A percentile compares a stretch with the other conserved stretches of the same genome.
Evolutionary conservation across 2,329 filamentous ascomycete genomes (phyloP).

Genomic region (Alternaria solani): DNA sequence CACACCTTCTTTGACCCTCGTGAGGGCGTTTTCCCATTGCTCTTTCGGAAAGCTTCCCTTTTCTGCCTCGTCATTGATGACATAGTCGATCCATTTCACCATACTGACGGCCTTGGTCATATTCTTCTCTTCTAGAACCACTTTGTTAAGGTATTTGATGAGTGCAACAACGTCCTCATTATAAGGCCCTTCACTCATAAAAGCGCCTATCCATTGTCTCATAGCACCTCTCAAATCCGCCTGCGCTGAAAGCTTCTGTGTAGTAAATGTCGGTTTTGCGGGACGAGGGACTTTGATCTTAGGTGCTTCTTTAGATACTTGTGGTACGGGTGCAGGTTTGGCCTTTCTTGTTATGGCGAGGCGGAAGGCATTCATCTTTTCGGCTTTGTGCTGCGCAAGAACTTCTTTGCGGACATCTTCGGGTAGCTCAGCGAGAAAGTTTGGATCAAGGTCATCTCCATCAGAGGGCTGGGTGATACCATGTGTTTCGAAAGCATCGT

Average conservation of each 20-base stretch:
- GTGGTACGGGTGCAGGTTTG: conserved; percentile 12
- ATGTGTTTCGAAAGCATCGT: conserved; percentile 36
- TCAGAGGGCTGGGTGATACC: neutral
- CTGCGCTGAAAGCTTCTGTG: conserved; percentile 61
- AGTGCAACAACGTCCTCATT: conserved; percentile 78
- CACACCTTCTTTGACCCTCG: conserved; percentile 7
- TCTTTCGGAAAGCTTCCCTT: neutral
- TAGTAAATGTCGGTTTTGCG: conserved; percentile 68
- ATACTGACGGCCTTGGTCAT: conserved; percentile 76
- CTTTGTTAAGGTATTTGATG: conserved; percentile 73
- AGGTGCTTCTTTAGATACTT: conserved; percentile 31
- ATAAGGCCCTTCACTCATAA: conserved; percentile 78
- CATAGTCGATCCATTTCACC: conserved; percentile 68
- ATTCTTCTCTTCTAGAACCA: conserved; percentile 79
- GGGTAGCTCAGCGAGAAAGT: conserved; percentile 83
- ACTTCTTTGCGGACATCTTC: conserved; percentile 73
- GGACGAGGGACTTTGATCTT: conserved; percentile 58
- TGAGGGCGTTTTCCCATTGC: conserved; percentile 2
- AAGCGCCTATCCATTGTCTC: conserved; percentile 77
- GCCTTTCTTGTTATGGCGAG: conserved; percentile 42
- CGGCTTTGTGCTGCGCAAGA: conserved; percentile 70
- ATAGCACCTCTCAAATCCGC: conserved; percentile 77
- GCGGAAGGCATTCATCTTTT: conserved; percentile 35
- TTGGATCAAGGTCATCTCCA: conserved; percentile 53
- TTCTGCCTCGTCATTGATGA: conserved; percentile 39